Base-by-base conservation (phyloP, 2,329 filamentous ascomycete species). In the Stachybotrys elegans region DNA sequence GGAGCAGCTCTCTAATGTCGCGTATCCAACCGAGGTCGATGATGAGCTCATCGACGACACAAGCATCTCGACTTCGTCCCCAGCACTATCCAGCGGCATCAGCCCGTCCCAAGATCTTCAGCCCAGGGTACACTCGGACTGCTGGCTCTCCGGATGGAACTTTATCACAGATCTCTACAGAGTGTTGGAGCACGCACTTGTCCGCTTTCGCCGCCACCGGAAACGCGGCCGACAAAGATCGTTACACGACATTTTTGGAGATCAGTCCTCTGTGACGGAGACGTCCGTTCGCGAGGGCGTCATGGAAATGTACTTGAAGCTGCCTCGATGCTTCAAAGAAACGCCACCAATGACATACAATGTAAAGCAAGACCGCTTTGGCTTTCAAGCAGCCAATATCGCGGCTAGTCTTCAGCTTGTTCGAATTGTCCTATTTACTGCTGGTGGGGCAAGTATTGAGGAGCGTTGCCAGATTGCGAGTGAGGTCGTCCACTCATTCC, bases 131-230 rank as follows among this genome's bases (percentile, higher is more conserved):
- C 35, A 39, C 22, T 43, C 48, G 14, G 46, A 54, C 19, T 63
- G 62, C 45, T 80, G 76, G 76, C 58, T 80, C 7, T 65, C 67
- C 34, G 76, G 76, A 16, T 79, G 73, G 74, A 80, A 79, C 55
- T 78, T 78, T 46, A 74, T 70, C 6, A 78, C 73, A 1, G 75
- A 79, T 51, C 58, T 80, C 0, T 80, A 79, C 51, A 70, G 75
- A 5, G 65, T 79, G 8, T 58, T 81, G 14, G 76, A 80, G 51
- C 74, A 80, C 48, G 70, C 68, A 11, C 46, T 64, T 36, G 56
- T 49, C n/a, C 55, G 52, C 11, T 52, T 56, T 43, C 48, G 56
- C 13, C 50, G 51, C 27, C 40, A 44, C 8, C 47, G 51, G 22
- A 44, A 46, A 40, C 46, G 47, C 17, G 42, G 48, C 7, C 44